These are phyloP conservation scores for Fusarium nisikadoi DNA, from an alignment of 2,329 filamentous ascomycete species.

Conservation along the genomic window DNA sequence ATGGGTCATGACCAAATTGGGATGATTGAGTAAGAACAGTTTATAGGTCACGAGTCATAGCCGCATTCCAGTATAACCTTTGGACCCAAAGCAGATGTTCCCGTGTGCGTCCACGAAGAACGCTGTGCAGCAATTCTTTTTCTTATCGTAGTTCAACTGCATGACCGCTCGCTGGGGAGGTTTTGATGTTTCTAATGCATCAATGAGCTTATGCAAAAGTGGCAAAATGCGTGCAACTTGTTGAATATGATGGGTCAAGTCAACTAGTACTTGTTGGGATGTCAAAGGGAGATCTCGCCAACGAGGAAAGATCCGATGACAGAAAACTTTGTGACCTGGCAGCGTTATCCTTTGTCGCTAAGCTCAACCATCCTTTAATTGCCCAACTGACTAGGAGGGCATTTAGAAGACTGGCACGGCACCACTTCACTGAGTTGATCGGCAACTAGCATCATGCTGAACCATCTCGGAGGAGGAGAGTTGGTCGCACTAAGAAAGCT, in stretches of 20 bases:
- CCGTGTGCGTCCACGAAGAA: background rate
- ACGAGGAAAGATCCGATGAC: background rate
- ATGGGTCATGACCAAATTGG: background rate
- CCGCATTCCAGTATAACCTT: background rate
- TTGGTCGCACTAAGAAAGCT: background rate
- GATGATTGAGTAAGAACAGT: background rate
- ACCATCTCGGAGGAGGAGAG: background rate
- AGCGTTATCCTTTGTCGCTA: background rate
- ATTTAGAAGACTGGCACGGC: constrained; percentile 11
- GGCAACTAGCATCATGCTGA: constrained; percentile 2
- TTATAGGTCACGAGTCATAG: background rate
- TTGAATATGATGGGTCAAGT: constrained; percentile 24
- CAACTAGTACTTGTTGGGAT: background rate
- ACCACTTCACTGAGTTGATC: constrained; percentile 19
- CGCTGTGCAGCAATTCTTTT: background rate
- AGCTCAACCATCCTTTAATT: background rate
- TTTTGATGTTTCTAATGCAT: background rate
- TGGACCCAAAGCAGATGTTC: background rate
- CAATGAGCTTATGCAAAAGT: background rate
- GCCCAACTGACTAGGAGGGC: background rate
- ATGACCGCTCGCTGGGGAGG: background rate
- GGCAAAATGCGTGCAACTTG: background rate
- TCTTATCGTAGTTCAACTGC: background rate
- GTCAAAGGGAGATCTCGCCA: background rate
- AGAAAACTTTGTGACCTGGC: background rate